Evolutionary conservation across 1,284 basidiomycete genomes (phyloP), one percentile per base, ranked within the genome.

Genomic region (Thelephora terrestris): DNA sequence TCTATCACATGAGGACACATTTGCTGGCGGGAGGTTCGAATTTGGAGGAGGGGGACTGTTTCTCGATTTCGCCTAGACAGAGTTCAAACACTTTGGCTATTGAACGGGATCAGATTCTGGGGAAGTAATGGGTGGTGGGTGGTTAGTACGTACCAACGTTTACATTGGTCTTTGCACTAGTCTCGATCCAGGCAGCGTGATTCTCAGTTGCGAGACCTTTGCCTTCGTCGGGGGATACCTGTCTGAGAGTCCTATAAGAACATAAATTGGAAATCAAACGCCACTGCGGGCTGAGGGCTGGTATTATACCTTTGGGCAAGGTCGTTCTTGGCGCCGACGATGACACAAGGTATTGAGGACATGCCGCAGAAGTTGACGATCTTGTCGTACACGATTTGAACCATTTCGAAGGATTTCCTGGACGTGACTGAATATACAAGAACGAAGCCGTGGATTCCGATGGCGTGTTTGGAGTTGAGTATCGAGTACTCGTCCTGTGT

Each of bases 311-410:
- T 86, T 64, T 62, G 74, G 60, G 69, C 75, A 63, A 99, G 68
- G 71, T 99, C 95, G 49, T 76, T 77, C 77, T 99, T 99, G 59
- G 96, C 89, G 14, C 94, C 95, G 21, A 97, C 95, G 55, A 99
- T 83, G 40, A 99, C 92, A 66, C 94, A 94, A 12, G 96, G 94
- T 39, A 98, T 87, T 55, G 83, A 81, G 52, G 85, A 81, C 47
- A 91, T 77, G 45, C 94, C 95, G 47, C 88, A 91, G 64, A 91
- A 97, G 67, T 94, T 86, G 60, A 94, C 73, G 59, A 99, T 97
- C 79, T 99, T 99, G 74, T 99, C 94, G 63, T 97, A 85, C 36
- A 99, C 81, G 59, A 92, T 88, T 64, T 89, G 81, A 55, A 97
- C 79, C 90, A 98, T 97, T 57, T 99, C 90, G 70, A 98, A 99